These are phyloP conservation scores for Trichoderma pleuroti DNA, from an alignment of 2,329 filamentous ascomycete genomes.

Conservation along the genomic window DNA sequence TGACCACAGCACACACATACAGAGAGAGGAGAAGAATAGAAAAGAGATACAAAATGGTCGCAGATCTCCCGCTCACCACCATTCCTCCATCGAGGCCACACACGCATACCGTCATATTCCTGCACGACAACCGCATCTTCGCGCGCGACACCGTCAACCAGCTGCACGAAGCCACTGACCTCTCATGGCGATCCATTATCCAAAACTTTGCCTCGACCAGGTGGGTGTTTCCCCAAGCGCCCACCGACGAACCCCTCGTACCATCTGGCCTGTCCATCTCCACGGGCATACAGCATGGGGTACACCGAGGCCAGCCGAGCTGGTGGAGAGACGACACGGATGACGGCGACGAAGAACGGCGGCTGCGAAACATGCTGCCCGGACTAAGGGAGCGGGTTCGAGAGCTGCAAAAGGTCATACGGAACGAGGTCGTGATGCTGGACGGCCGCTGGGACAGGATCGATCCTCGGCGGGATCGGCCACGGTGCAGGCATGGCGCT, in stretches of 20 bases:
- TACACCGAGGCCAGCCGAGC: neutral
- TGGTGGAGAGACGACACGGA: neutral
- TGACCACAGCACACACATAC: neutral
- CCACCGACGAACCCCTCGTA: conserved; percentile 2
- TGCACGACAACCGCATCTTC: neutral
- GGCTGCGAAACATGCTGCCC: neutral
- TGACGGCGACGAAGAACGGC: neutral
- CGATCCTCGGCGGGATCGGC: conserved; percentile 2
- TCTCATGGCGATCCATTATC: conserved; percentile 11
- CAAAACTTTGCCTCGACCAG: conserved; percentile 12
- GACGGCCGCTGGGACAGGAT: conserved; percentile 6
- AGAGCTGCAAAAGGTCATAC: neutral
- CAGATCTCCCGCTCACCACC: conserved; percentile 11
- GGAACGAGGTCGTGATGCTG: neutral
- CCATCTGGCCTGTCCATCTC: neutral
- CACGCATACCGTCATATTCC: conserved; percentile 14
- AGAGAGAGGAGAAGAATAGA: neutral
- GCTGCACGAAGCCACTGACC: conserved; percentile 8
- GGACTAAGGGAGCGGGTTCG: neutral
- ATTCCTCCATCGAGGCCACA: conserved; percentile 13
- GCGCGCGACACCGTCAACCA: neutral
- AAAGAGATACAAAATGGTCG: neutral
- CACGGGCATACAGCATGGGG: neutral
- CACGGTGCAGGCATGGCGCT: conserved; percentile 11
- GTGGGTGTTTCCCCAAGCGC: conserved; percentile 17